phyloP scores from a whole-genome alignment of 164 flowering plant genomes.

The Nymphaea thermarum region DNA sequence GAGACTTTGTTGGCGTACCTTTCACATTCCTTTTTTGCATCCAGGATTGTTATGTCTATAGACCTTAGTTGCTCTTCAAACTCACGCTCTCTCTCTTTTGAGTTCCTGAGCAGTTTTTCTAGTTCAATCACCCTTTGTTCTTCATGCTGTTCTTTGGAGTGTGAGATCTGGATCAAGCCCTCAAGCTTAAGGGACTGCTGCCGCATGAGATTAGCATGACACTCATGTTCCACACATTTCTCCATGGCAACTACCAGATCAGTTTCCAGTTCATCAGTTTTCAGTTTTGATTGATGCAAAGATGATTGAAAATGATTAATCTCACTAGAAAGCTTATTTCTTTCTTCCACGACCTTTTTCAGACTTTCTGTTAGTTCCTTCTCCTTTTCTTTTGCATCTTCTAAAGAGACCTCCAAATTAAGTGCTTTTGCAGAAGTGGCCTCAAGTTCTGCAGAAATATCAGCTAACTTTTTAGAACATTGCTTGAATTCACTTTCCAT shows the following conservation, averaged over 20 bases:
- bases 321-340: conserved; percentile 9
- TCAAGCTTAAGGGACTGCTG: neutral
- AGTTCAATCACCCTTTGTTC: conserved; percentile 49
- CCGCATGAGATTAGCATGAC: neutral
- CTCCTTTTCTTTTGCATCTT: conserved; percentile 50
- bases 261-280: neutral
- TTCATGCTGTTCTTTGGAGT: conserved; percentile 50
- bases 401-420: conserved; percentile 49
- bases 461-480: conserved; percentile 31
- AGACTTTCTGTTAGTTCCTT: conserved; percentile 39
- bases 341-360: conserved; percentile 38
- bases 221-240: neutral
- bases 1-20: conserved; percentile 29
- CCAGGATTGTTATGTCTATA: conserved; percentile 38
- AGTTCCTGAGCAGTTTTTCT: conserved; percentile 52
- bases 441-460: conserved; percentile 51
- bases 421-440: conserved; percentile 36
- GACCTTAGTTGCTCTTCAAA: conserved; percentile 59
- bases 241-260: neutral
- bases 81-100: conserved; percentile 57
- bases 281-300: neutral
- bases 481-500: conserved; percentile 45
- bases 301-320: neutral
- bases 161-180: neutral
- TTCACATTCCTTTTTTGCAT: conserved; percentile 45